Evolutionary conservation across 2,329 filamentous ascomycete genomes (phyloP), one percentile per base, ranked within the genome.

Genomic region (Scedosporium boydii): DNA sequence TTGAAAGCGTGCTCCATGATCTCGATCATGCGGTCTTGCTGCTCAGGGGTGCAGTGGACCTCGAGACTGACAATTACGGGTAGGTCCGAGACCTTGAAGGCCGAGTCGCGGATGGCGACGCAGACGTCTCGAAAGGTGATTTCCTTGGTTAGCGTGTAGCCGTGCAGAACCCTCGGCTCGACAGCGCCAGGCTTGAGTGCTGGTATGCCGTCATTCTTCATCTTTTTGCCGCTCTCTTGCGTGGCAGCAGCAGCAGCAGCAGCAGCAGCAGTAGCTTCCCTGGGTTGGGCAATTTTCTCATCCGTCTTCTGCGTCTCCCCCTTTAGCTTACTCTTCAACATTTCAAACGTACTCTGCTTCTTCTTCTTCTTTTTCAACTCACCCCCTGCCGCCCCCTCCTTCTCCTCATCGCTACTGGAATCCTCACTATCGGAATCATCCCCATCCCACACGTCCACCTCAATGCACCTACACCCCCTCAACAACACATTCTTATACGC

Each of bases 391-490:
- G 87, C 84, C 57, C 71, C 67, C 6, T 71, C 67, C 59, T 70
- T 69, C 53, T 78, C 74, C 16, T 90, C 87, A 18, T 85, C 76
- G 62, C 73, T 77, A 60, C 74, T 75, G 77, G 73, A 89, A 81
- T 73, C 88, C 80, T 74, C 86, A 71, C 77, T 89, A 82, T 73
- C 89, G 69, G 69, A 91, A 69, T 92, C 88, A 63, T 89, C 86
- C 51, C 93, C 93, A 72, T 97, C 91, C 93, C 93, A 97, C 69
- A 95, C 96, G 70, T 97, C 93, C 64, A 97, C 90, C 76, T 97
- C 93, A 64, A 97, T 87, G 74, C 93, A 97, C 18, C 93, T 87
- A 69, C 93, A 96, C 2, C 91, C 92, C 60, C 90, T 86, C 68
- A 91, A 83, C 63, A 97, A 78, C 9, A 93, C 91, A 59, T 87